phyloP scores from a whole-genome alignment of 129 eudicot species.

The Chrysanthemum seticuspe region DNA sequence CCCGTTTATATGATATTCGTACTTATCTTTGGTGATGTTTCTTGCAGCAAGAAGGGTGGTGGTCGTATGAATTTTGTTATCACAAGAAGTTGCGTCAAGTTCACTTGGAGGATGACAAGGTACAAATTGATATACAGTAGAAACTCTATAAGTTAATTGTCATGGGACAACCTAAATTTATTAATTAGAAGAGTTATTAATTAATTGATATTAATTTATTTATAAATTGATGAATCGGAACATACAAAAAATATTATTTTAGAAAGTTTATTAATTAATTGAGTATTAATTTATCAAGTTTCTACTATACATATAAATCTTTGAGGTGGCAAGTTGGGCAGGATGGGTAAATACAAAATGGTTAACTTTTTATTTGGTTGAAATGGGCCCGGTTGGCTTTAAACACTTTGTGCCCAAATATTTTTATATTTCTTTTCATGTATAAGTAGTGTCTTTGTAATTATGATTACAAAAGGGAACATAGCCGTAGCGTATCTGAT shows the following conservation, averaged over 20 bases:
- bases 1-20: not conserved
- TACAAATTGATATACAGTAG: not conserved
- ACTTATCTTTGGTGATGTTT: constrained; percentile 6
- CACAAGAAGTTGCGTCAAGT: constrained; percentile 69
- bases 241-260: no score
- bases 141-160: no score
- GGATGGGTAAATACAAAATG: not conserved
- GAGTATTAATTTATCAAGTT: no score
- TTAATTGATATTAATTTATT: no score
- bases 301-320: not conserved
- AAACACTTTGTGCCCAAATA: not conserved
- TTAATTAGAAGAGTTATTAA: no score
- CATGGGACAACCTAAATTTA: no score
- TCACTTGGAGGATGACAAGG: constrained; percentile 87
- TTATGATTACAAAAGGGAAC: no score
- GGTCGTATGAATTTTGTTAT: constrained; percentile 91
- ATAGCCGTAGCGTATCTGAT: no score
- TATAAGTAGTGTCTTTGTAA: not conserved
- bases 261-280: no score
- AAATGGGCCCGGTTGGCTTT: not conserved
- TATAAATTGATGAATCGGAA: no score
- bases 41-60: constrained; percentile 99
- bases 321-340: not conserved
- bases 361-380: not conserved
- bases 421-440: not conserved